Base-by-base conservation (phyloP, 2,329 filamentous ascomycete species). In the Arachnomyces sp. region DNA sequence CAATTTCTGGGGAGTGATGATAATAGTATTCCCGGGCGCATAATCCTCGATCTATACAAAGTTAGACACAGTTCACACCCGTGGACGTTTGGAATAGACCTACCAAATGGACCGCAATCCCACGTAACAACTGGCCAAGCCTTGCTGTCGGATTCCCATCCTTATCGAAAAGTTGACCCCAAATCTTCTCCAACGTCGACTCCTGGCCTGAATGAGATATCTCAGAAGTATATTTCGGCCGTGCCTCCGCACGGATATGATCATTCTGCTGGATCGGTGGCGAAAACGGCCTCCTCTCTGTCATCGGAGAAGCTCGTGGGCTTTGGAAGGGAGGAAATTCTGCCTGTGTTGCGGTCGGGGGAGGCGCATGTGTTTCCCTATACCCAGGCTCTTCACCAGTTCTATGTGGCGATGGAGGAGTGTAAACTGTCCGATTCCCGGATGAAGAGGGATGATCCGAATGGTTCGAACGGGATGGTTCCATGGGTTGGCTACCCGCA, bases 1-100 rank as follows among this genome's bases (percentile, higher is more conserved):
- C 67, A 94, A 74, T 63, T 92, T 92, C 4, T 76, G 66, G 0
- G 87, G 86, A 0, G 82, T 77, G 28, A 94, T 72, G 31, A 92
- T 83, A 12, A 90, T 66, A 28, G 74, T 81, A 36, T 74, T 73
- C 46, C 73, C 76, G 1, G 83, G 82, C 34, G 77, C 67, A 54
- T 81, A 82, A 48, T 85, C 74, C 41, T 83, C 76, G 49, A 85
- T 80, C 79, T 82, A 40, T n/a, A 30, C 2, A 20, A n/a, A 39
- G 31, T 20, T 20, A 33, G 18, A 14, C 28, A 11, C 4, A 40
- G n/a, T 45, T 48, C 2, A 13, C 12, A 12, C 2, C 25, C 4
- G 12, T 14, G 1, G 16, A 6, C 25, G 33, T 3, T 1, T 14
- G n/a, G 14, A 4, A 33, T 31, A 13, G 1, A 60, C 74, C 52